Evolutionary conservation across 176 grass and related monocot species (phyloP).

Genomic region (Oryza longistaminata): DNA sequence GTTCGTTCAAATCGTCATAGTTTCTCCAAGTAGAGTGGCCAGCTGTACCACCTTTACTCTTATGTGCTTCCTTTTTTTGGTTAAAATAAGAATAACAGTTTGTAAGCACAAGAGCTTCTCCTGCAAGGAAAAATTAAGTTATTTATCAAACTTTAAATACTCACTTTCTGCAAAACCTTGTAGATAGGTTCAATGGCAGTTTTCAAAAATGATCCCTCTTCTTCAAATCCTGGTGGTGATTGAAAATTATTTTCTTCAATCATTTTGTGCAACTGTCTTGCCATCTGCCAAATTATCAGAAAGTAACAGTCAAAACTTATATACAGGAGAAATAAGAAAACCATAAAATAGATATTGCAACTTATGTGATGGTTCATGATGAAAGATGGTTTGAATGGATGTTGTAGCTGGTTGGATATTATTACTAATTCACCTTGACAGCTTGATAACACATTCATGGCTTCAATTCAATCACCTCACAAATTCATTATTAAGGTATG

Average conservation of each 20-base stretch:
- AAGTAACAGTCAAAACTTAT: slow-evolving; percentile 17
- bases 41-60: slow-evolving; percentile 58
- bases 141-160: slow-evolving; percentile 22
- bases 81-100: slow-evolving; percentile 29
- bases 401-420: neutral
- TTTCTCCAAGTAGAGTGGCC: slow-evolving; percentile 83
- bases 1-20: slow-evolving; percentile 77
- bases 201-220: slow-evolving; percentile 63
- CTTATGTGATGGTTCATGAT: neutral
- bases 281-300: slow-evolving; percentile 59
- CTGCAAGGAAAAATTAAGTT: slow-evolving; percentile 1
- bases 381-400: neutral
- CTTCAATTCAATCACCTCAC: slow-evolving; percentile 2
- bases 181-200: slow-evolving; percentile 62
- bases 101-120: slow-evolving; percentile 32
- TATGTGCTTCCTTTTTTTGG: slow-evolving; percentile 62
- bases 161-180: slow-evolving; percentile 60
- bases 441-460: neutral
- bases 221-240: slow-evolving; percentile 40
- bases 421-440: neutral
- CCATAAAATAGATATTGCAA: neutral
- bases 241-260: slow-evolving; percentile 34
- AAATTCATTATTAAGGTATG: slow-evolving; percentile 27
- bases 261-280: slow-evolving; percentile 43
- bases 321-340: slow-evolving; percentile 9